phyloP scores from a whole-genome alignment of 805 yeast genomes.

The Blastobotrys terrestris region DNA sequence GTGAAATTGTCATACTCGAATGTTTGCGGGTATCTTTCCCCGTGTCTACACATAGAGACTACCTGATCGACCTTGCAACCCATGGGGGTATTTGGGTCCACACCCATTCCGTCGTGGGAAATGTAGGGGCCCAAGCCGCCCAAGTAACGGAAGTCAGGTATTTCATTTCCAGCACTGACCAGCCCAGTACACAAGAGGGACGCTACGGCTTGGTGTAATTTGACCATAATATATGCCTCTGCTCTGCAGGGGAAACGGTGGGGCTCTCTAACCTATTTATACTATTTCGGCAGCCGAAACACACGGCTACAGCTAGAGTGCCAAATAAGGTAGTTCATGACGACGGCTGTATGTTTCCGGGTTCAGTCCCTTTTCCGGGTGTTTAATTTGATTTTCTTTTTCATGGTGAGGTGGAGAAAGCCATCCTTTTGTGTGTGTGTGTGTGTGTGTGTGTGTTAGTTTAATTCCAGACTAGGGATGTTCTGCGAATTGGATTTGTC shows the following conservation, averaged over 20 bases:
- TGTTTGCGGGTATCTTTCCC: conserved; percentile 4
- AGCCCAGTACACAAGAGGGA: neutral
- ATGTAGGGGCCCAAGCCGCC: conserved; percentile 7
- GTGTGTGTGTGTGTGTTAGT: neutral
- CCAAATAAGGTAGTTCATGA: neutral
- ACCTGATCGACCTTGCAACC: conserved; percentile 4
- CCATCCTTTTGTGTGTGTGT: no score
- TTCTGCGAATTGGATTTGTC: no score
- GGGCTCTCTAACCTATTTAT: neutral
- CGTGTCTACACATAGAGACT: conserved; percentile 2
- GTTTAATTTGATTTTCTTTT: no score
- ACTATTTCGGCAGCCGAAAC: neutral
- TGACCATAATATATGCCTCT: neutral
- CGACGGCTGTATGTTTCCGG: neutral
- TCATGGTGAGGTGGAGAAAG: no score
- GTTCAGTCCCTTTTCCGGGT: no score
- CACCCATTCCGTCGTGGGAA: conserved; percentile 41
- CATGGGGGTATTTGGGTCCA: conserved; percentile 35
- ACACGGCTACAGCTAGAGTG: neutral
- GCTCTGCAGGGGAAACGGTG: neutral
- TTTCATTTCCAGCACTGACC: neutral
- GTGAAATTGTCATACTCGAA: neutral
- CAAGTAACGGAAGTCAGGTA: conserved; percentile 27
- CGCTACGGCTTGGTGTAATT: neutral
- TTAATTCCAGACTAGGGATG: no score